A percentile compares a stretch with the other conserved stretches of the same genome.
Evolutionary conservation across 371 early-diverging fungal genomes (phyloP).

Genomic region (Mucor saturninus): DNA sequence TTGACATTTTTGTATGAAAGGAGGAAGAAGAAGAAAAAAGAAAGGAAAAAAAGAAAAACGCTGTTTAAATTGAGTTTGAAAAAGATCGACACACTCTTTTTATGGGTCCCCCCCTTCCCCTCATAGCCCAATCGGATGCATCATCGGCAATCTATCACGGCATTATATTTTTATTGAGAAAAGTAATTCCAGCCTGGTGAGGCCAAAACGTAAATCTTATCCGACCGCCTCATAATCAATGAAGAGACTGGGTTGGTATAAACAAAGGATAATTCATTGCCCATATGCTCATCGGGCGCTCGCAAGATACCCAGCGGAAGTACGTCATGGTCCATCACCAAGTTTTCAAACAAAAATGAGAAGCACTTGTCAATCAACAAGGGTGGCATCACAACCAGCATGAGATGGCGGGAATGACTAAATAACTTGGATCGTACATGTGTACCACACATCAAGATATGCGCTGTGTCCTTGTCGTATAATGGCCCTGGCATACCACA

Average conservation of each 20-base stretch:
- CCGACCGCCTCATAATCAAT: slow-evolving; percentile 32
- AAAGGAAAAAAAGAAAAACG: slow-evolving; percentile 1
- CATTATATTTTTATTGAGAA: not conserved
- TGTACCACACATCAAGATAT: slow-evolving; percentile 17
- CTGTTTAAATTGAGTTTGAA: not conserved
- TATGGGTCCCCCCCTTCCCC: no score
- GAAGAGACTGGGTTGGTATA: slow-evolving; percentile 57
- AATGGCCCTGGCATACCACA: slow-evolving; percentile 54
- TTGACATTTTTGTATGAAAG: slow-evolving; percentile 9
- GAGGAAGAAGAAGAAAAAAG: not conserved
- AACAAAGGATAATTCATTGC: slow-evolving; percentile 54
- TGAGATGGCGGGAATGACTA: slow-evolving; percentile 38
- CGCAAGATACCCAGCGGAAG: slow-evolving; percentile 49
- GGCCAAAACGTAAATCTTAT: slow-evolving; percentile 34
- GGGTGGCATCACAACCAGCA: slow-evolving; percentile 38
- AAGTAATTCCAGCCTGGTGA: slow-evolving; percentile 35
- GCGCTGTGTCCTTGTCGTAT: slow-evolving; percentile 35
- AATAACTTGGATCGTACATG: slow-evolving; percentile 23
- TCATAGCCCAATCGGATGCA: no score
- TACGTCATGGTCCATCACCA: slow-evolving; percentile 44
- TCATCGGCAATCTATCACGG: no score
- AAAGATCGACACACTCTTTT: not conserved
- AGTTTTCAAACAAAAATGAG: slow-evolving; percentile 38
- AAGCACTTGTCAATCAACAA: slow-evolving; percentile 45
- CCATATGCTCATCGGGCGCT: slow-evolving; percentile 51